A percentile compares a stretch with the other conserved stretches of the same genome.
Evolutionary conservation across 495 filamentous ascomycete genomes (phyloP).

Genomic region (Lasiosphaeria ovina): DNA sequence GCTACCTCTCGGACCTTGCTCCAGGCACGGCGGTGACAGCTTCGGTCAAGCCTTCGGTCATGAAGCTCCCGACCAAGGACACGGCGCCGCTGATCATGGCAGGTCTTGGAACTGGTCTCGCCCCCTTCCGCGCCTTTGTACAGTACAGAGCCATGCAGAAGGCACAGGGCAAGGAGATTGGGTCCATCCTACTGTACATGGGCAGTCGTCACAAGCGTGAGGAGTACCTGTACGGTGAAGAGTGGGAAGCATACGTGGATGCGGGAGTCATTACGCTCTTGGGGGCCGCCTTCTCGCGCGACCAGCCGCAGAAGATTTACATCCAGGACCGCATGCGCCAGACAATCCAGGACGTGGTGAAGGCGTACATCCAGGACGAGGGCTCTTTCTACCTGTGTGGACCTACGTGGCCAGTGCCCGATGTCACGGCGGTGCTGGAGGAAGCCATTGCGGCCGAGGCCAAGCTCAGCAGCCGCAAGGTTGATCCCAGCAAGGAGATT

Average conservation of each 20-base stretch:
- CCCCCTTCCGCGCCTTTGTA: constrained; percentile 96
- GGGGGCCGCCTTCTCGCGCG: constrained; percentile 91
- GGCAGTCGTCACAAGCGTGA: constrained; percentile 95
- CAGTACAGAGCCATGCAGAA: constrained; percentile 98
- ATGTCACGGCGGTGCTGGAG: constrained; percentile 89
- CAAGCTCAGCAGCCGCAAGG: constrained; percentile 68
- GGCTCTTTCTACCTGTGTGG: constrained; percentile 96
- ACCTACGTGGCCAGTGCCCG: constrained; percentile 98
- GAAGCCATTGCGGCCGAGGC: constrained; percentile 85
- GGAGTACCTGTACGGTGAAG: constrained; percentile 98
- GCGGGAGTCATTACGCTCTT: constrained; percentile 93
- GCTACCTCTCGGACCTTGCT: constrained; percentile 73
- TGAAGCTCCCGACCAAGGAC: constrained; percentile 87
- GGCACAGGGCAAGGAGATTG: constrained; percentile 89
- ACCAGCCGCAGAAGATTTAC: constrained; percentile 98
- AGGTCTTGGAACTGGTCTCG: constrained; percentile 95
- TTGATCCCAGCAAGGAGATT: constrained; percentile 89
- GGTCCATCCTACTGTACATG: constrained; percentile 91
- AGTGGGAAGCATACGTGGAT: constrained; percentile 97
- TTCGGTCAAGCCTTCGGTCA: constrained; percentile 91
- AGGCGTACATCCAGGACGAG: constrained; percentile 84
- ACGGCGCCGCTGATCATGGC: constrained; percentile 97
- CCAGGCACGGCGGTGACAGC: constrained; percentile 78
- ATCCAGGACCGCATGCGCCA: constrained; percentile 98
- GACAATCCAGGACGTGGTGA: constrained; percentile 76